Evolutionary conservation across 805 yeast species (phyloP), one percentile per base, ranked within the genome.

Genomic region (Pichia cephalocereana): DNA sequence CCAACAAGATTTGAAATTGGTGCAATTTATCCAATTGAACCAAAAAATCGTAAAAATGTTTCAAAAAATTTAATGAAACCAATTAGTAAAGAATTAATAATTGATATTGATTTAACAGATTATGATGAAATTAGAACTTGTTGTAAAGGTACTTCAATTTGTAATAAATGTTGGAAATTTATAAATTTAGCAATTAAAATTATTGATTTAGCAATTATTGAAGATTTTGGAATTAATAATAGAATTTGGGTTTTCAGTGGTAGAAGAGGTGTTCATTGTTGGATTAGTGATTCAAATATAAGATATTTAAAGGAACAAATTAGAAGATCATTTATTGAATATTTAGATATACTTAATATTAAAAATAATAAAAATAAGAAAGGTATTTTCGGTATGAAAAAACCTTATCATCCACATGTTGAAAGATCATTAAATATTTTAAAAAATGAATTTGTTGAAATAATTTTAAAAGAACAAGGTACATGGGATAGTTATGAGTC

Each of bases 261-360:
- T 43, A 84, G 99, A 72, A 86, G 99, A 76, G 99, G 99, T 65
- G 96, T 95, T 15, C 99, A 93, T 72, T 95, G 98, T 60, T 93
- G 99, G 99, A 75, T 93, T 26, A 86, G 96, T 65, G 99, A 93
- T 62, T 67, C 75, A 47, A 70, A 90, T 43, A 96, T 97, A 1
- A 70, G 97, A 48, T 58, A 63, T 2, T 65, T 93, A 52, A 84
- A 79, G 53, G 98, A 93, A 63, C 58, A 70, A 6, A 77, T 79
- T 51, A 77, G 99, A 58, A 74, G 83, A 57, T 80, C 95, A 4
- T 76, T 93, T 12, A 82, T 90, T 32, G 90, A 86, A 55, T 93
- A 93, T 62, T 64, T 93, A 62, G 91, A 87, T 56, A 82, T 90
- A 1, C 70, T 86, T 60, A 73, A 72, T 54, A 68, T 63, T 47